Percentiles rank a stretch among this genome's conserved stretches.
Conservation (phyloP, 1,284 basidiomycete species). For the Rhodotorula sp. region DNA sequence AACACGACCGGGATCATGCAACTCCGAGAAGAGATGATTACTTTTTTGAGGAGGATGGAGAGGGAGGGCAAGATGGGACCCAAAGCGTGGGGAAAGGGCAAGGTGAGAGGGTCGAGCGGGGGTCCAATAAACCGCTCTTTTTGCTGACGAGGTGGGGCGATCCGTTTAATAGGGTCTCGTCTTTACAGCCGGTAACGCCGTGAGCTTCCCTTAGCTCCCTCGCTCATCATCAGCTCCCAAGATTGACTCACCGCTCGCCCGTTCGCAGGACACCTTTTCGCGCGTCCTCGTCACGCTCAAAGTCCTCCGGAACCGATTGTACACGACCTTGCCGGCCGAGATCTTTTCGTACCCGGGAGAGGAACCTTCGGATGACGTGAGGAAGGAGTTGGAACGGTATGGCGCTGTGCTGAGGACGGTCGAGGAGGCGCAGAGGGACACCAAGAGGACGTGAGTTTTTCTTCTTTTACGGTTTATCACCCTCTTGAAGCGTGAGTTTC, state of each 20-base stretch:
- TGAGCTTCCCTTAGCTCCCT: background rate
- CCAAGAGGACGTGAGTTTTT: constrained; percentile 14
- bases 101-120: background rate
- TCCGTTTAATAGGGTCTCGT: constrained; percentile 49
- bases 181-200: constrained; percentile 54
- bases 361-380: constrained; percentile 47
- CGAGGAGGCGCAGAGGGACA: constrained; percentile 30
- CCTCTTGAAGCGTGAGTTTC: too few species aligned
- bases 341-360: constrained; percentile 54
- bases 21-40: constrained; percentile 17
- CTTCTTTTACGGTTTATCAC: too few species aligned
- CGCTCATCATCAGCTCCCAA: background rate
- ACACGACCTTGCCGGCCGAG: constrained; percentile 50
- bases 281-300: constrained; percentile 51
- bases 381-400: constrained; percentile 47
- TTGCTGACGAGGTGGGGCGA: background rate
- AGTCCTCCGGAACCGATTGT: constrained; percentile 48
- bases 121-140: too few species aligned
- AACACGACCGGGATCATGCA: constrained; percentile 9
- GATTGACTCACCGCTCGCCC: background rate
- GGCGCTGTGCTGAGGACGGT: constrained; percentile 51
- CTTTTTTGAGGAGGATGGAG: constrained; percentile 4
- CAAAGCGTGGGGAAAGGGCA: constrained; percentile 20
- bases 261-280: constrained; percentile 50
- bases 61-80: constrained; percentile 15